Percentiles rank a stretch among this genome's conserved stretches.
phyloP scores from a whole-genome alignment of 225 moss, liverwort and hornwort species.

The Physcomitrium patens region DNA sequence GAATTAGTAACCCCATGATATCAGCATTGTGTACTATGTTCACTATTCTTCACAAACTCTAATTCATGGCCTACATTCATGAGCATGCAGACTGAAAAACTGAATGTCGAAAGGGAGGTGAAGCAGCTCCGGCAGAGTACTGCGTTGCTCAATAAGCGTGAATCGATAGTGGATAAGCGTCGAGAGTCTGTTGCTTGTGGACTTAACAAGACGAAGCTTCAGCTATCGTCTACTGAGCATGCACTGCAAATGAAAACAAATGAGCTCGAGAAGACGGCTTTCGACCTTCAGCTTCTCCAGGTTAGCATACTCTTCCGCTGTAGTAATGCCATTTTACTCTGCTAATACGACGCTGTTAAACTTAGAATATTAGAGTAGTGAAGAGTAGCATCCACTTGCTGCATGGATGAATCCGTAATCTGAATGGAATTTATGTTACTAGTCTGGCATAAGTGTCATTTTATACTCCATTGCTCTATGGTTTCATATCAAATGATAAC shows the following conservation, averaged over 20 bases:
- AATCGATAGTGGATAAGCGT: slow-evolving; percentile 84
- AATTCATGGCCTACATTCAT: slow-evolving; percentile 16
- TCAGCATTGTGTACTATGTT: background rate
- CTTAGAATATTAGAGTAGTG: background rate
- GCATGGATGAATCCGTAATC: background rate
- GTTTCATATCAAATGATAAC: background rate
- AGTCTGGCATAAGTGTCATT: background rate
- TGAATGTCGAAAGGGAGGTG: slow-evolving; percentile 84
- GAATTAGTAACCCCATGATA: slow-evolving; percentile 4
- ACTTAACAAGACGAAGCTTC: slow-evolving; percentile 80
- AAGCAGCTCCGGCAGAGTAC: slow-evolving; percentile 93
- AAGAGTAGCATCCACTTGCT: background rate
- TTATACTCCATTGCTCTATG: background rate
- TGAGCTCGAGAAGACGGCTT: slow-evolving; percentile 80
- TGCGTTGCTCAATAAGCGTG: slow-evolving; percentile 83
- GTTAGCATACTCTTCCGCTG: slow-evolving; percentile 38
- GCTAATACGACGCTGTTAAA: background rate
- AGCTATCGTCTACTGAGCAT: slow-evolving; percentile 75
- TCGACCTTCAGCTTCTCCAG: slow-evolving; percentile 72
- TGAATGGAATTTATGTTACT: background rate
- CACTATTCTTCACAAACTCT: slow-evolving; percentile 16
- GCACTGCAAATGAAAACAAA: slow-evolving; percentile 79
- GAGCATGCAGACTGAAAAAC: slow-evolving; percentile 77
- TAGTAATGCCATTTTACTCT: background rate
- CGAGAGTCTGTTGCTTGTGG: slow-evolving; percentile 81